Conservation (phyloP, 257 asterid genomes). For the Henckelia pumila region DNA sequence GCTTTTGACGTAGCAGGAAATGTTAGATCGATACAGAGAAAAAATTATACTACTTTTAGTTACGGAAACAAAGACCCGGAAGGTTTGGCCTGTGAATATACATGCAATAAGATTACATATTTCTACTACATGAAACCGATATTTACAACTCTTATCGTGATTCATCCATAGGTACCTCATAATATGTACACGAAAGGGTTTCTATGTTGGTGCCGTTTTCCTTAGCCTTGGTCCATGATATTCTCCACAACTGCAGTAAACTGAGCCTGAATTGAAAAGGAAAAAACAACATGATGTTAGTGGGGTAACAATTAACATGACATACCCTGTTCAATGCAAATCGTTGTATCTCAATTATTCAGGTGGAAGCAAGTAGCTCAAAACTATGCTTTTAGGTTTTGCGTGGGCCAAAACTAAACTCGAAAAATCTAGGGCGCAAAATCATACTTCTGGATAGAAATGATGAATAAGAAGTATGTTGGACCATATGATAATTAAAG, state of each 20-base stretch:
- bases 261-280: conserved; percentile 53
- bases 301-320: neutral
- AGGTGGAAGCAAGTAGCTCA: neutral
- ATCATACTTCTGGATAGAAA: neutral
- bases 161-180: conserved; percentile 53
- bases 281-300: conserved; percentile 5
- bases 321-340: neutral
- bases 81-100: neutral
- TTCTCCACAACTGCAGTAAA: conserved; percentile 62
- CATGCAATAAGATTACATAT: neutral
- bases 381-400: neutral
- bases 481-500: neutral
- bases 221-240: conserved; percentile 67
- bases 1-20: neutral
- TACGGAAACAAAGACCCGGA: neutral
- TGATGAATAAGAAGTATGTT: neutral
- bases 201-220: conserved; percentile 47
- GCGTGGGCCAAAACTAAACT: neutral
- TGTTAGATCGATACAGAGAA: too few species aligned
- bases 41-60: too few species aligned
- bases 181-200: conserved; percentile 40
- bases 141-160: conserved; percentile 18
- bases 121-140: neutral
- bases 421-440: neutral
- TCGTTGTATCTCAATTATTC: neutral